These are phyloP conservation scores for Komagataella pastoris DNA, from an alignment of 805 yeast species.

Conservation along the genomic window DNA sequence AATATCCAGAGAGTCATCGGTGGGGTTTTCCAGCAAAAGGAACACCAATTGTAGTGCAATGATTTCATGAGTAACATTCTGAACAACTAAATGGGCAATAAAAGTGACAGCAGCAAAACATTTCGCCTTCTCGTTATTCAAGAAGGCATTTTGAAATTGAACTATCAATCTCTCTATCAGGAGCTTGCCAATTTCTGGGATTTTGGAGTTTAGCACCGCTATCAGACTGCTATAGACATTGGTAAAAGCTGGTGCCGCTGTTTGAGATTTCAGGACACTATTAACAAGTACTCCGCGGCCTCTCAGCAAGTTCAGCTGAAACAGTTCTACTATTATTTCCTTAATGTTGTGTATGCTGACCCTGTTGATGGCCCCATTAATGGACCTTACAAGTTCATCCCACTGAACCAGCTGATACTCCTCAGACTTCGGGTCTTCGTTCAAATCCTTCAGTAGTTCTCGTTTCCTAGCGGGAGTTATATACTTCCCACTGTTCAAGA, in stretches of 20 bases:
- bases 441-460: slow-evolving; percentile 16
- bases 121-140: slow-evolving; percentile 26
- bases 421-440: slow-evolving; percentile 7
- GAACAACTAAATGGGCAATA: slow-evolving; percentile 50
- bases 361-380: slow-evolving; percentile 35
- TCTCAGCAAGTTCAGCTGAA: slow-evolving; percentile 42
- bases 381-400: slow-evolving; percentile 33
- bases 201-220: slow-evolving; percentile 46
- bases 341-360: slow-evolving; percentile 33
- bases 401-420: slow-evolving; percentile 43
- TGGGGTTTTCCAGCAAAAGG: slow-evolving; percentile 25
- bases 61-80: slow-evolving; percentile 43
- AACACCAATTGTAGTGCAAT: slow-evolving; percentile 38
- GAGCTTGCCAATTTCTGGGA: slow-evolving; percentile 58
- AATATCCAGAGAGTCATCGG: slow-evolving; percentile 44
- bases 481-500: slow-evolving; percentile 20
- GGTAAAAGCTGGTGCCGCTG: slow-evolving; percentile 24
- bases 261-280: slow-evolving; percentile 40
- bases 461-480: slow-evolving; percentile 32
- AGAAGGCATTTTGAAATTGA: slow-evolving; percentile 42
- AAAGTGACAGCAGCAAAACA: slow-evolving; percentile 34
- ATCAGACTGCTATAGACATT: slow-evolving; percentile 44
- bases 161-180: slow-evolving; percentile 37
- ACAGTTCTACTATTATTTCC: slow-evolving; percentile 31
- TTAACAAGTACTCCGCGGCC: slow-evolving; percentile 53